Base-by-base conservation (phyloP, 805 yeast genomes). In the Scheffersomyces coipomensis region DNA sequence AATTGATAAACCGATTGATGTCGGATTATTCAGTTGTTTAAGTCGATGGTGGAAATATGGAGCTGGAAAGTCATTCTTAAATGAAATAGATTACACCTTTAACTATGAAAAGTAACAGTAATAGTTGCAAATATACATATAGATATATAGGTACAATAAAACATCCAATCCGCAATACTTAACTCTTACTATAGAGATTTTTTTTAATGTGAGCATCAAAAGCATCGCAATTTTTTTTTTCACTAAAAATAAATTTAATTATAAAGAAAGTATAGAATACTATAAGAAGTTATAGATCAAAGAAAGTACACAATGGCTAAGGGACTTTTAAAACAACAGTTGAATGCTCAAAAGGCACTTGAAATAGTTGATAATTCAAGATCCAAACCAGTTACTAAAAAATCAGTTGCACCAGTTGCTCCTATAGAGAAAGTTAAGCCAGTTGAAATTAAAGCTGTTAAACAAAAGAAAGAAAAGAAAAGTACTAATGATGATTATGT, bases 21-120 rank as follows among this genome's bases (percentile, higher is more conserved):
- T 70, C n/a, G 55, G 70, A 43, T 56, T 76, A 4, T 78, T 74
- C 46, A 83, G 90, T 50, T 85, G 95, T 60, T 56, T 85, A 33
- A 68, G 78, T 23, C 70, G 81, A 44, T 85, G 90, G 90, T 85
- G 95, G 95, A 78, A 78, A 49, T 68, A 67, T 45, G 84, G 85
- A 8, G 68, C 78, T 2, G 85, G 87, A 1, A 81, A 80, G 50
- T 56, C 52, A 2, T 81, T 82, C 48, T 44, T 80, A 25, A 75
- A 76, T 43, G 81, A 74, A 38, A 50, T 55, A 15, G 60, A 53
- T 15, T 50, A 49, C 39, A 49, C 32, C n/a, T n/a, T n/a, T 16
- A 29, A 43, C 31, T 38, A 39, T 33, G 34, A 29, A n/a, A 30
- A 26, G 26, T 8, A 13, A 13, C 9, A n/a, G 11, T 27, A 27